Evolutionary conservation across 495 filamentous ascomycete species (phyloP).

Genomic region (Xylaria venustula): DNA sequence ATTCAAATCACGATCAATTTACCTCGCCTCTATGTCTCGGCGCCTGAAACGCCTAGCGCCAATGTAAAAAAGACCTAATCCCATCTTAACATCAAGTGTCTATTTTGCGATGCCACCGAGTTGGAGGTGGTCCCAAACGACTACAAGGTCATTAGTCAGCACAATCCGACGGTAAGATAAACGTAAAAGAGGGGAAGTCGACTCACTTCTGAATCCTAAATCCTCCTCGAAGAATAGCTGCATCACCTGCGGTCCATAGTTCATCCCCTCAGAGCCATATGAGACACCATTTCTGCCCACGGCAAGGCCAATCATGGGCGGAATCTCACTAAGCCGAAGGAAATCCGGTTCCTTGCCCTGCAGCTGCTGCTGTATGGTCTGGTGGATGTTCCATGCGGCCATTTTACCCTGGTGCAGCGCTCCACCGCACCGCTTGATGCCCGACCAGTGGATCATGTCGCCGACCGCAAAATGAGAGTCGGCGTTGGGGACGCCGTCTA

Average conservation of each 20-base stretch:
- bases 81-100: background rate
- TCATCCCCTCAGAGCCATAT: conserved; percentile 54
- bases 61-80: background rate
- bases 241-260: conserved; percentile 57
- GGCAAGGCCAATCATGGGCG: conserved; percentile 65
- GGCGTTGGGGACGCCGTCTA: conserved; percentile 48
- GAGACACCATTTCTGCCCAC: conserved; percentile 63
- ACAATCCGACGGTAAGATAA: background rate
- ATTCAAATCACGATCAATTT: background rate
- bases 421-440: conserved; percentile 68
- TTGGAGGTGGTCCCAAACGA: conserved; percentile 57
- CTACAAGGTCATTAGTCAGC: conserved; percentile 30
- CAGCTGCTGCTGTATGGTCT: conserved; percentile 47
- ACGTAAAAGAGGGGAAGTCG: background rate
- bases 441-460: conserved; percentile 58
- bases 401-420: conserved; percentile 66
- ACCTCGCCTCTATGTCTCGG: background rate
- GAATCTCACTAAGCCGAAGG: conserved; percentile 47
- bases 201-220: conserved; percentile 58
- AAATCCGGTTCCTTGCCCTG: conserved; percentile 40
- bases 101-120: conserved; percentile 37
- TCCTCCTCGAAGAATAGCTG: conserved; percentile 63
- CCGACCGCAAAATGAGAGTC: conserved; percentile 58
- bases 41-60: background rate
- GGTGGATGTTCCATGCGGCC: conserved; percentile 60